Percentiles rank a stretch among this genome's conserved stretches.
Evolutionary conservation across 306 rosid genomes (phyloP).

Genomic region (Sphenostylis stenocarpa): DNA sequence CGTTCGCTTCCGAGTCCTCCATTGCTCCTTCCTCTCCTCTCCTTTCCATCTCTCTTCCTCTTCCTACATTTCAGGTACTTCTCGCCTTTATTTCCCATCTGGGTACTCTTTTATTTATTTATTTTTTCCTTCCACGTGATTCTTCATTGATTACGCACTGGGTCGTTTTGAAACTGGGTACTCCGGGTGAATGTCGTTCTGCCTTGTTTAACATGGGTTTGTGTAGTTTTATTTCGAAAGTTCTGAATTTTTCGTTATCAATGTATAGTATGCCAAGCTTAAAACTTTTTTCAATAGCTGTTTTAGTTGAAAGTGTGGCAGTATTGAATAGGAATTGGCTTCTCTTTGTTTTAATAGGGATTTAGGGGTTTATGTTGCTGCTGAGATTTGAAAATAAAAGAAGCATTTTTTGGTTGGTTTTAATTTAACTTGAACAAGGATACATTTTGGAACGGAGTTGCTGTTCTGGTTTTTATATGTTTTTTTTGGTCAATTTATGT

Average conservation of each 20-base stretch:
- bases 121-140: neutral
- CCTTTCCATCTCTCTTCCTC: constrained; percentile 25
- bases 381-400: neutral
- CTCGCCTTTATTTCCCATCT: neutral
- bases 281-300: neutral
- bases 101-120: no score
- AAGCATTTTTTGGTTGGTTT: neutral
- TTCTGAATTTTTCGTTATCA: neutral
- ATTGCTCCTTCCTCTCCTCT: constrained; percentile 30
- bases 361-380: neutral
- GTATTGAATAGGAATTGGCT: neutral
- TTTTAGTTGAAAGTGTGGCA: neutral
- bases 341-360: neutral
- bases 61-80: constrained; percentile 34
- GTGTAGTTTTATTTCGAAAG: no score
- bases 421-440: neutral
- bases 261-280: neutral
- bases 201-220: neutral
- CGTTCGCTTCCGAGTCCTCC: constrained; percentile 18
- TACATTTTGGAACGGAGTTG: neutral
- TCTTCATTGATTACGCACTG: neutral
- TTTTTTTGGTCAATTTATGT: neutral
- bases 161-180: neutral
- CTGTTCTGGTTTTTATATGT: neutral
- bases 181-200: neutral